Evolutionary conservation across 2,329 filamentous ascomycete species (phyloP).

Genomic region (Aureobasidium subglaciale): DNA sequence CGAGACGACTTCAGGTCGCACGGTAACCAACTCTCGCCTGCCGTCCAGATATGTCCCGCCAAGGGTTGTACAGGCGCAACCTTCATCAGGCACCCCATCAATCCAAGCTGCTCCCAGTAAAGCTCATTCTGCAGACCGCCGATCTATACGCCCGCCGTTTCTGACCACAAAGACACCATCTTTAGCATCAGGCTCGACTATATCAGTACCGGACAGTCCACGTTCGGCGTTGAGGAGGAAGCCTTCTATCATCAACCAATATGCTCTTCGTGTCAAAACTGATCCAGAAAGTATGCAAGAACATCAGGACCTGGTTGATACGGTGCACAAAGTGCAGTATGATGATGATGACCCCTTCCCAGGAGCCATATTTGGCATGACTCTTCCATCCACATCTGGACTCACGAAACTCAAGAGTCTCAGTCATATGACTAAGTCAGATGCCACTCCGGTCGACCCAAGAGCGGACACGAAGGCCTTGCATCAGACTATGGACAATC

Average conservation of each 20-base stretch:
- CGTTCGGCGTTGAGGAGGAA: constrained; percentile 39
- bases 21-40: constrained; percentile 6
- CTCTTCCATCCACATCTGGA: constrained; percentile 4
- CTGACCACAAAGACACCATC: constrained; percentile 37
- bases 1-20: neutral
- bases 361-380: constrained; percentile 13
- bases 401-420: neutral
- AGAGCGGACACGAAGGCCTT: neutral
- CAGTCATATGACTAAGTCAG: neutral
- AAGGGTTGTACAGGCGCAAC: constrained; percentile 11
- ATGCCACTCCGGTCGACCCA: neutral
- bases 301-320: constrained; percentile 16
- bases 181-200: constrained; percentile 42
- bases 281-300: constrained; percentile 18
- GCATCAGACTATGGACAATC: neutral
- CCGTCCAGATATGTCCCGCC: neutral
- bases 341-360: constrained; percentile 13
- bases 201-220: constrained; percentile 40
- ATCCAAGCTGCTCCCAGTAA: neutral
- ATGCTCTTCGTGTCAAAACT: constrained; percentile 20
- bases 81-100: neutral
- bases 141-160: constrained; percentile 13
- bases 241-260: constrained; percentile 37
- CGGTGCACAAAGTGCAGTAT: neutral
- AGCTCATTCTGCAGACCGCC: neutral